Evolutionary conservation across 1,284 basidiomycete genomes (phyloP).

Genomic region (Flammula alnicola): DNA sequence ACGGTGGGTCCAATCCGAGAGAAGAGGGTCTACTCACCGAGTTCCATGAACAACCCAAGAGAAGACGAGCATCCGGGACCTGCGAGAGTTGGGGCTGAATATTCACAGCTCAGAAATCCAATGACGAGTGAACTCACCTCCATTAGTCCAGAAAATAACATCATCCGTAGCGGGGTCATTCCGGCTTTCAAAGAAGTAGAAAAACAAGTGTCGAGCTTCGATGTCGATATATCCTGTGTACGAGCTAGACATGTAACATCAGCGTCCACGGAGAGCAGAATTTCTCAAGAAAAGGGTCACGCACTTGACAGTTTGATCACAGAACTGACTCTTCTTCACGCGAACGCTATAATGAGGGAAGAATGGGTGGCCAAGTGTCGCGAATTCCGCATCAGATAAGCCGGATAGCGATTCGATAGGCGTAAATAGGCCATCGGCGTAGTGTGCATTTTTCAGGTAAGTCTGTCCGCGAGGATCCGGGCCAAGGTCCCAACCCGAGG

Average conservation of each 20-base stretch:
- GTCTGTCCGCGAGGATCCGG: no score
- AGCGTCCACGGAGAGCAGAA: not conserved
- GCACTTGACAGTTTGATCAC: slow-evolving; percentile 55
- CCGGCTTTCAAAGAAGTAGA: slow-evolving; percentile 88
- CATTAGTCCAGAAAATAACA: slow-evolving; percentile 71
- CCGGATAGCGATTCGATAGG: slow-evolving; percentile 44
- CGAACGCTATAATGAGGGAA: slow-evolving; percentile 57
- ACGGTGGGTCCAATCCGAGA: not conserved
- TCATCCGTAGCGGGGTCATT: slow-evolving; percentile 68
- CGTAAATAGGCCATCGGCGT: slow-evolving; percentile 44
- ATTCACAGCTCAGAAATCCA: not conserved
- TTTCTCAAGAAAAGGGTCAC: slow-evolving; percentile 2
- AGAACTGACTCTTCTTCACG: slow-evolving; percentile 54
- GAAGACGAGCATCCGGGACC: slow-evolving; percentile 60
- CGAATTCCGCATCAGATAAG: slow-evolving; percentile 49
- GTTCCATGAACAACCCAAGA: slow-evolving; percentile 68
- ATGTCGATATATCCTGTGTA: slow-evolving; percentile 60
- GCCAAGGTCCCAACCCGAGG: no score
- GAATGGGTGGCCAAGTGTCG: slow-evolving; percentile 52
- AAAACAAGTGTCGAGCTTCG: slow-evolving; percentile 77
- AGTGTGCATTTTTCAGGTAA: no score
- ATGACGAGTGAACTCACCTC: slow-evolving; percentile 34
- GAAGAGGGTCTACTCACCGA: slow-evolving; percentile 38
- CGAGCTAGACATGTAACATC: slow-evolving; percentile 18
- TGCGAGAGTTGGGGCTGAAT: not conserved